Evolutionary conservation across 108 stramenopile species (phyloP).

Genomic region (Bacterosira constricta): DNA sequence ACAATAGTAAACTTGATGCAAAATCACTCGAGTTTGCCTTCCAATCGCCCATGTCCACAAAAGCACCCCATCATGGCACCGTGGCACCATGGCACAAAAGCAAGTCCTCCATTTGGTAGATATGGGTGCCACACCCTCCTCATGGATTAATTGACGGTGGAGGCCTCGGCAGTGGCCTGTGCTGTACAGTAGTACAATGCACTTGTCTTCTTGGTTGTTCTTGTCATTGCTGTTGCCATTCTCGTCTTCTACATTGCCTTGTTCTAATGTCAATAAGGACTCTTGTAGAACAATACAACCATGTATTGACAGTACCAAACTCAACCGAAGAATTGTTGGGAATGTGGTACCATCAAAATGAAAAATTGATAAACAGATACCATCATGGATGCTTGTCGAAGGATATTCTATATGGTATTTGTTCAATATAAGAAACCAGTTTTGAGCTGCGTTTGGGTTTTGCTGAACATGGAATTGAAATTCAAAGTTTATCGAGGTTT

Average conservation of each 20-base stretch:
- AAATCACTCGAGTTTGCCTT: constrained; percentile 6
- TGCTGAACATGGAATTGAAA: constrained; percentile 12
- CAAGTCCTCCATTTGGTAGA: constrained; percentile 75
- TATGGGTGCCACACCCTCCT: constrained; percentile 49
- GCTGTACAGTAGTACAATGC: too few relatives aligned
- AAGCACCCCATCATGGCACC: constrained; percentile 36
- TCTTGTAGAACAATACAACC: too few relatives aligned
- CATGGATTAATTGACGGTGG: too few relatives aligned
- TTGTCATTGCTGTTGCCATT: too few relatives aligned
- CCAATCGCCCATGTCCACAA: constrained; percentile 13
- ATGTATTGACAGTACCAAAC: background rate
- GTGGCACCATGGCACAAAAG: constrained; percentile 49
- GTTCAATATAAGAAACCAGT: constrained; percentile 15
- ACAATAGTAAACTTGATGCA: background rate
- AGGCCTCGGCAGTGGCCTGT: too few relatives aligned
- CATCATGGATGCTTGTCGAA: constrained; percentile 16
- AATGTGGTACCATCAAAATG: constrained; percentile 37
- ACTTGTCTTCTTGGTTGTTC: too few relatives aligned
- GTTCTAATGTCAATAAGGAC: too few relatives aligned
- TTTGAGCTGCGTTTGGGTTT: constrained; percentile 18
- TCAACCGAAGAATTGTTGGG: background rate
- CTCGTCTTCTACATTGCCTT: too few relatives aligned
- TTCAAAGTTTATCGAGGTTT: background rate
- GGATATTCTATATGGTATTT: constrained; percentile 19
- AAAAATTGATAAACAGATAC: constrained; percentile 21